Conservation (phyloP, 2,329 filamentous ascomycete species). For the Talaromyces sp. region DNA sequence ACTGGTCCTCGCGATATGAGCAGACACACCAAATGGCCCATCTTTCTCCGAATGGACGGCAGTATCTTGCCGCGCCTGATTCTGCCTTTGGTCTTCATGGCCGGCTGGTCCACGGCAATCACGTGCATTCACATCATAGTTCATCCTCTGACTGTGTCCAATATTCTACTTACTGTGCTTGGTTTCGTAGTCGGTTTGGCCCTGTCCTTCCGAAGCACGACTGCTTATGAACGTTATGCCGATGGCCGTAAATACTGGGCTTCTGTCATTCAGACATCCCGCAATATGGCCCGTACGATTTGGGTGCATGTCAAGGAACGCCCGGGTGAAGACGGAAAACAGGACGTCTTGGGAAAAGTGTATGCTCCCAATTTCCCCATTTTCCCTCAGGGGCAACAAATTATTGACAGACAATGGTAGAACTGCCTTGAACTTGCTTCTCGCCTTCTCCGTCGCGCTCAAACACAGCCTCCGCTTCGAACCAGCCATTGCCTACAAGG, state of each 20-base stretch:
- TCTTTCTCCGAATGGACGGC: conserved; percentile 71
- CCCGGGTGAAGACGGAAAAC: conserved; percentile 55
- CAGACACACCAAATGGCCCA: conserved; percentile 72
- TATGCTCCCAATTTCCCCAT: conserved; percentile 24
- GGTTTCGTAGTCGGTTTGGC: conserved; percentile 78
- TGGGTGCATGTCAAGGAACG: conserved; percentile 73
- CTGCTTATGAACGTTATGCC: conserved; percentile 67
- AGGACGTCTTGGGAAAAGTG: conserved; percentile 67
- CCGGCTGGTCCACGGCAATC: conserved; percentile 62
- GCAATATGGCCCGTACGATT: conserved; percentile 64
- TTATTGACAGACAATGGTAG: conserved; percentile 25
- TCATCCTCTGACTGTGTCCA: conserved; percentile 55
- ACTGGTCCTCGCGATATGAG: conserved; percentile 61
- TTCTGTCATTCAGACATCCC: conserved; percentile 52
- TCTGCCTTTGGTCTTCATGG: conserved; percentile 61
- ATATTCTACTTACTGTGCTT: conserved; percentile 68
- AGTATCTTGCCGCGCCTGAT: conserved; percentile 72
- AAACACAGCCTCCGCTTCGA: conserved; percentile 84
- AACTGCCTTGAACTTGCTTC: conserved; percentile 70
- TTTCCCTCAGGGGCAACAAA: not conserved
- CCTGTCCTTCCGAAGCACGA: conserved; percentile 72
- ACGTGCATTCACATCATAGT: conserved; percentile 53
- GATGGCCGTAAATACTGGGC: conserved; percentile 64
- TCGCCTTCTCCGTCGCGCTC: conserved; percentile 71
- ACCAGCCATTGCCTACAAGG: conserved; percentile 72